These are phyloP conservation scores for Coemansia sp. DNA, from an alignment of 192 early-diverging fungal species.

Conservation along the genomic window DNA sequence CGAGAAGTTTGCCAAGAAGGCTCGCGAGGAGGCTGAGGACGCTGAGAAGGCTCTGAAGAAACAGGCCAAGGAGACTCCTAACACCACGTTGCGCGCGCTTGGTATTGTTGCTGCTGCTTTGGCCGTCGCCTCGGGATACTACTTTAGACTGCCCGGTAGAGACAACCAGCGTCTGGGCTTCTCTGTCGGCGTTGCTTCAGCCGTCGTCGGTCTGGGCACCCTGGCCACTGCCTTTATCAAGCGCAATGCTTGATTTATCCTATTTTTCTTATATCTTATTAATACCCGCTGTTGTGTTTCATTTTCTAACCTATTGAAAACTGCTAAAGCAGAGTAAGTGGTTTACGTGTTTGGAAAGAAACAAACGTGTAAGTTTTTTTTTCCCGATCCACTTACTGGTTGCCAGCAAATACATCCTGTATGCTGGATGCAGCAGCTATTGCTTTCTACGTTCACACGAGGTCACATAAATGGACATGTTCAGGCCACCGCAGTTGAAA, in stretches of 20 bases:
- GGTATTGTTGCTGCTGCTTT: constrained; percentile 42
- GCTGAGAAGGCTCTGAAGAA: constrained; percentile 41
- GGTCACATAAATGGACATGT: not conserved
- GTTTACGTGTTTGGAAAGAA: too few relatives aligned
- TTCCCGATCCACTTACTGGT: too few relatives aligned
- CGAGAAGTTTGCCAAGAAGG: constrained; percentile 37
- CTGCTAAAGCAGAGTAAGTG: too few relatives aligned
- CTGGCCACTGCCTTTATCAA: constrained; percentile 41
- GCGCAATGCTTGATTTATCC: constrained; percentile 15
- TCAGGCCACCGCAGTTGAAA: not conserved
- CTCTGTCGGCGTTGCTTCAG: constrained; percentile 47
- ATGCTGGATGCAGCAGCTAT: not conserved
- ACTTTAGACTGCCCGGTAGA: constrained; percentile 46
- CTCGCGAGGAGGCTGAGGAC: constrained; percentile 37
- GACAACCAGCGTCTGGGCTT: constrained; percentile 47
- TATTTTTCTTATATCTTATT: too few relatives aligned
- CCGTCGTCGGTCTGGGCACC: constrained; percentile 41
- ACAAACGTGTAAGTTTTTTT: too few relatives aligned
- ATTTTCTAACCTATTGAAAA: too few relatives aligned
- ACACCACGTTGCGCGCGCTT: constrained; percentile 19
- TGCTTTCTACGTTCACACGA: not conserved
- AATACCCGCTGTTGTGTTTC: too few relatives aligned
- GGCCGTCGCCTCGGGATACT: constrained; percentile 40
- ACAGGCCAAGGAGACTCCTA: constrained; percentile 31
- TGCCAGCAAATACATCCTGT: too few relatives aligned